Evolutionary conservation across 2,329 filamentous ascomycete genomes (phyloP).

Genomic region (Exophiala xenobiotica): DNA sequence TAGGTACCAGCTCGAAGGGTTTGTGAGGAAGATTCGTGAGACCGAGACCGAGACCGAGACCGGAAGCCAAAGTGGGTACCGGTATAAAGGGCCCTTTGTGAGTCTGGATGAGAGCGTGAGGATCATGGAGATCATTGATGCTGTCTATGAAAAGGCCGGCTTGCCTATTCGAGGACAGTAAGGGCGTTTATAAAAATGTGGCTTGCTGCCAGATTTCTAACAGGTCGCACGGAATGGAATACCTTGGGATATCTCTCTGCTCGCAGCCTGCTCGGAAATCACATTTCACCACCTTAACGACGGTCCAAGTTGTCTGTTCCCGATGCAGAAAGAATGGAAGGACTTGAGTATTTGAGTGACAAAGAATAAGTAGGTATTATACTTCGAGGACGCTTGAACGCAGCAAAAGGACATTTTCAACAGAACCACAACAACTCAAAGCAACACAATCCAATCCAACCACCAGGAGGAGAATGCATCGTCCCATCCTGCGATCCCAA

Average conservation of each 20-base stretch:
- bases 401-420: not conserved
- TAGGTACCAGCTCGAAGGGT: slow-evolving; percentile 50
- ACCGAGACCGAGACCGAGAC: slow-evolving; percentile 30
- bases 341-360: no score
- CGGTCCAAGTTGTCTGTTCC: no score
- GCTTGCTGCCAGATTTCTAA: not conserved
- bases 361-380: no score
- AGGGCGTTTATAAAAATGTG: not conserved
- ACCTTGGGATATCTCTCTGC: not conserved
- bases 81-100: slow-evolving; percentile 37
- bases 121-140: slow-evolving; percentile 50
- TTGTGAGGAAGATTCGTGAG: slow-evolving; percentile 48
- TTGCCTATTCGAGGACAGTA: slow-evolving; percentile 5
- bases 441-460: no score
- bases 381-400: not conserved
- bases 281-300: no score
- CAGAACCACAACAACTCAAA: no score
- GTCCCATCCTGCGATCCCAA: not conserved
- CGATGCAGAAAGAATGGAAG: no score
- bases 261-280: no score
- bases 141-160: slow-evolving; percentile 46
- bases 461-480: no score
- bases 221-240: no score
- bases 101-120: slow-evolving; percentile 43
- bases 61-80: not conserved